These are phyloP conservation scores for Lithocarpus polystachyus DNA, from an alignment of 306 rosid species.

Conservation along the genomic window DNA sequence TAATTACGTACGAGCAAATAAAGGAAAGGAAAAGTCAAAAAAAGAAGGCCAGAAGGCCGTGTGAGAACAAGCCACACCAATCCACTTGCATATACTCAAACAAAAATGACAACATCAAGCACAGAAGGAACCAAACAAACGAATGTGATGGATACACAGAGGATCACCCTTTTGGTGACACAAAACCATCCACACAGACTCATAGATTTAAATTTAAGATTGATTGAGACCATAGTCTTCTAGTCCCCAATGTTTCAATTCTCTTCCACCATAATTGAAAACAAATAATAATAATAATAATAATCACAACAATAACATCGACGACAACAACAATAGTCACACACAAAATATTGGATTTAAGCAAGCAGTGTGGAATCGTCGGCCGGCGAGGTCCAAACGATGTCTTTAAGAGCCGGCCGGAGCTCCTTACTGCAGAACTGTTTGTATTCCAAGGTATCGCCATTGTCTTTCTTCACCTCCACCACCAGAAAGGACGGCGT, in stretches of 20 bases:
- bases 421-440: conserved; percentile 92
- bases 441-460: conserved; percentile 84
- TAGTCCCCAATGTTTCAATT: neutral
- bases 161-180: neutral
- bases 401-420: conserved; percentile 89
- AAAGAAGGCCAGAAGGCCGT: neutral
- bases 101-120: neutral
- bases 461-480: conserved; percentile 85
- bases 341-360: neutral
- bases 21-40: neutral
- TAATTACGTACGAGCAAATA: neutral
- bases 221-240: neutral
- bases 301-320: neutral
- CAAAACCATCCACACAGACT: neutral
- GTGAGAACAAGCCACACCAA: neutral
- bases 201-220: neutral
- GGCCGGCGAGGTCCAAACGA: conserved; percentile 59
- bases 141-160: neutral
- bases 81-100: neutral
- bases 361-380: conserved; percentile 43
- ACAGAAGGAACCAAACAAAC: neutral
- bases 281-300: neutral
- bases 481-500: conserved; percentile 82
- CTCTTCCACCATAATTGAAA: conserved; percentile 3
- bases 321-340: neutral